These are phyloP conservation scores for Amaranthus hypochondriacus DNA, from an alignment of 148 eudicot genomes.

Conservation along the genomic window DNA sequence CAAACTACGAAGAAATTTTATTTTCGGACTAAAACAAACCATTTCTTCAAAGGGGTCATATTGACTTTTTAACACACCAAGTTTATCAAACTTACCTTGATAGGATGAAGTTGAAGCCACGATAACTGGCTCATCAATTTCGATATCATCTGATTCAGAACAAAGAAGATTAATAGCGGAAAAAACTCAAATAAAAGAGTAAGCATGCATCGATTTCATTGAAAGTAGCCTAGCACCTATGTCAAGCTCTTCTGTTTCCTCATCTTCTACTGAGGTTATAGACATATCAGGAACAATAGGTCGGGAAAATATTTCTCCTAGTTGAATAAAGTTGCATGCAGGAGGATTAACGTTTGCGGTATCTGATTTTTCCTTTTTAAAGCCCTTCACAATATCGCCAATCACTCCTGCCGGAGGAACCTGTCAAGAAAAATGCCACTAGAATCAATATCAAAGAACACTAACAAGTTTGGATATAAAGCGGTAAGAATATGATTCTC, in stretches of 20 bases:
- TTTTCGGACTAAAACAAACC: neutral
- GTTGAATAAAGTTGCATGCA: constrained; percentile 37
- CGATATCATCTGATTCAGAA: constrained; percentile 61
- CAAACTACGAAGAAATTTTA: too few relatives aligned
- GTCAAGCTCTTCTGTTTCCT: constrained; percentile 40
- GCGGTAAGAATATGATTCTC: constrained; percentile 3
- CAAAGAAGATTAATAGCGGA: neutral
- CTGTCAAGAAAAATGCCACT: constrained; percentile 34
- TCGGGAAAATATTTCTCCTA: constrained; percentile 45
- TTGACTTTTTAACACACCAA: neutral
- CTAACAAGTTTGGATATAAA: neutral
- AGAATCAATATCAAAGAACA: neutral
- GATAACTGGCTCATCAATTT: constrained; percentile 59
- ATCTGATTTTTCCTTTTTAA: constrained; percentile 43
- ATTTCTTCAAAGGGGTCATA: neutral
- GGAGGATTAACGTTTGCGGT: constrained; percentile 22
- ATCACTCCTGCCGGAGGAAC: constrained; percentile 46
- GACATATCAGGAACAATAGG: constrained; percentile 39
- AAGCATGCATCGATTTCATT: neutral
- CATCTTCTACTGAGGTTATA: constrained; percentile 21
- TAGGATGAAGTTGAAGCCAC: constrained; percentile 47
- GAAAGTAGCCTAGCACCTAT: constrained; percentile 47
- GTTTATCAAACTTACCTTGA: constrained; percentile 24
- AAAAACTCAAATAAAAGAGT: neutral
- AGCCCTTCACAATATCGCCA: constrained; percentile 58